phyloP scores from a whole-genome alignment of 192 early-diverging fungal genomes.

The Backusella sp. region DNA sequence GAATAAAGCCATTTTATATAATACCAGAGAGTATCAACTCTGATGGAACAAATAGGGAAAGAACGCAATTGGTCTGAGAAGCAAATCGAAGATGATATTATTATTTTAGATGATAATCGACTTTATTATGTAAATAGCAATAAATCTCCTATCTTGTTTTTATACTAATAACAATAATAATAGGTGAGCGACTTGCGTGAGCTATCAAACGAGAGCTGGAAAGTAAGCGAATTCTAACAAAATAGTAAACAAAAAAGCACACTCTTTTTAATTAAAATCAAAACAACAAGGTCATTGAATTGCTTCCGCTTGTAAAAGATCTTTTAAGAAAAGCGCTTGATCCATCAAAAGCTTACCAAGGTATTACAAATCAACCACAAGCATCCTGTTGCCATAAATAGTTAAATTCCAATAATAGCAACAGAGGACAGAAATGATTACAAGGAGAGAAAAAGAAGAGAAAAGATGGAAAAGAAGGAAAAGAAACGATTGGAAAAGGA shows the following conservation, averaged over 20 bases:
- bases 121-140: slow-evolving; percentile 34
- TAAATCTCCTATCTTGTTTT: background rate
- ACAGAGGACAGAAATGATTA: slow-evolving; percentile 30
- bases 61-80: slow-evolving; percentile 47
- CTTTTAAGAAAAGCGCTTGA: slow-evolving; percentile 44
- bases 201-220: slow-evolving; percentile 52
- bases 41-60: slow-evolving; percentile 48
- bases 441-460: slow-evolving; percentile 33
- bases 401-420: background rate
- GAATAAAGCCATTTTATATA: too few relatives aligned
- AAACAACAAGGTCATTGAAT: slow-evolving; percentile 35
- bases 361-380: background rate
- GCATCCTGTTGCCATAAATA: background rate
- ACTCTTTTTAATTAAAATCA: background rate
- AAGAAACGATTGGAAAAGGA: background rate
- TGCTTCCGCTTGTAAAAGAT: slow-evolving; percentile 51
- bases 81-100: slow-evolving; percentile 47
- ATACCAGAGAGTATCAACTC: slow-evolving; percentile 43
- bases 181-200: slow-evolving; percentile 46
- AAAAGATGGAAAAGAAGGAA: slow-evolving; percentile 3
- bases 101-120: slow-evolving; percentile 42
- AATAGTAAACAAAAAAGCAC: background rate
- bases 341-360: slow-evolving; percentile 23
- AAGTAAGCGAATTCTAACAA: slow-evolving; percentile 30
- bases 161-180: background rate